A percentile compares a stretch with the other conserved stretches of the same genome.
Evolutionary conservation across 345 rosid species (phyloP).

Genomic region (Aegle marmelos): DNA sequence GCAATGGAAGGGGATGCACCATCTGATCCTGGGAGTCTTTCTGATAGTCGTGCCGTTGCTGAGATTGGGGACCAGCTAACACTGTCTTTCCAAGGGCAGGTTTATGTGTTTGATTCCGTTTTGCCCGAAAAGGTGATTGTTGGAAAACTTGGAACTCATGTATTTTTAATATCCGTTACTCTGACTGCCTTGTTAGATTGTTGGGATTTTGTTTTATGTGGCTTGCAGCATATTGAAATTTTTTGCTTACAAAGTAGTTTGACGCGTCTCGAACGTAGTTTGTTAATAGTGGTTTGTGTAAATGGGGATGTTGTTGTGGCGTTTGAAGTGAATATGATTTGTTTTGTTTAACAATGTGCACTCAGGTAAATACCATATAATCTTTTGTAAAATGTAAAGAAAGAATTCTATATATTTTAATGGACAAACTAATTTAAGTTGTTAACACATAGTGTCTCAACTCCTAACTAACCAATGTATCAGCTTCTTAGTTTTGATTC

Average conservation of each 20-base stretch:
- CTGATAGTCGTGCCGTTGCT: conserved; percentile 39
- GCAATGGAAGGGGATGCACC: conserved; percentile 45
- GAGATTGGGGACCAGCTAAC: conserved; percentile 62
- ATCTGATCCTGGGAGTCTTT: conserved; percentile 48
- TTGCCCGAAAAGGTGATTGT: conserved; percentile 57
- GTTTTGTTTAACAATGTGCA: neutral
- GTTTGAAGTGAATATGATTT: neutral
- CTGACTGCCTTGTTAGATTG: neutral
- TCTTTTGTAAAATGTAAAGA: neutral
- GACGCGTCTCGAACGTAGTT: neutral
- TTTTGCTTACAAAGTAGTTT: neutral
- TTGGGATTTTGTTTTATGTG: neutral
- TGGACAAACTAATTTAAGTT: neutral
- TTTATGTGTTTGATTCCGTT: conserved; percentile 72
- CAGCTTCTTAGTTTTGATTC: neutral
- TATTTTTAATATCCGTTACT: neutral
- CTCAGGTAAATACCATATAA: no score
- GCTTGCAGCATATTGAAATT: neutral
- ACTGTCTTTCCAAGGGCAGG: conserved; percentile 72
- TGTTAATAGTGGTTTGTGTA: neutral
- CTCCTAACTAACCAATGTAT: neutral
- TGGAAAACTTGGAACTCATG: neutral
- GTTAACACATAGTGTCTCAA: neutral
- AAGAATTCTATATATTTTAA: neutral
- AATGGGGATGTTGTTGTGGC: neutral